Evolutionary conservation across 148 eudicot species (phyloP), one percentile per base, ranked within the genome.

Genomic region (Rhododendron vialii): DNA sequence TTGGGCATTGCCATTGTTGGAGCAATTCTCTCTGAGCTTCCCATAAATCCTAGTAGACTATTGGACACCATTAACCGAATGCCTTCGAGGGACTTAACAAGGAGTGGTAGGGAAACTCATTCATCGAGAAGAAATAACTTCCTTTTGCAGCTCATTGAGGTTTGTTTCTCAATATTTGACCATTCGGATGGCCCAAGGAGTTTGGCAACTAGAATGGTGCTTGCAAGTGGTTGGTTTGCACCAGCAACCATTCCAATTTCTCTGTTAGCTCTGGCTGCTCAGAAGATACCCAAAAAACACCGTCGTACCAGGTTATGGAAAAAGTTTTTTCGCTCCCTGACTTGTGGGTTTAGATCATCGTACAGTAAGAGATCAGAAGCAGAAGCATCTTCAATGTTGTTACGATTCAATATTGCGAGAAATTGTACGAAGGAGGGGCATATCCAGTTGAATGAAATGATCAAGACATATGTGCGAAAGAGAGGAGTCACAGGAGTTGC

Each of bases 131-230:
- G 86, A 86, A 95, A 93, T 87, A 87, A 84, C 71, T 95, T 98
- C 89, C 92, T 98, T 51, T 87, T 95, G 91, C 99, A 95, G 85
- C 93, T 98, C 83, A 89, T 98, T 73, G 99, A 95, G 91, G 99
- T 94, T 83, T 98, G 99, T 87, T 98, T 95, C 90, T 95, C 98
- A 3, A 95, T 98, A 89, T 98, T 98, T 50, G 98, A 98, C 89
- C 98, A 98, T 86, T 96, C 99, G 3, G 98, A 98, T 88, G 94
- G 96, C 26, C 98, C 96, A 0, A 91, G 93, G 81, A 94, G 98
- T 84, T 87, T 98, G 82, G 98, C 99, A 75, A 95, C 96, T 18
- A 86, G 98, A 87, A 98, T 98, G 99, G 98, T 94, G 43, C 95
- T 92, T 24, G 96, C 98, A 12, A 94, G 98, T 86, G 96, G 98